Base-by-base conservation (phyloP, 2,329 filamentous ascomycete genomes). In the Colletotrichum trifolii region DNA sequence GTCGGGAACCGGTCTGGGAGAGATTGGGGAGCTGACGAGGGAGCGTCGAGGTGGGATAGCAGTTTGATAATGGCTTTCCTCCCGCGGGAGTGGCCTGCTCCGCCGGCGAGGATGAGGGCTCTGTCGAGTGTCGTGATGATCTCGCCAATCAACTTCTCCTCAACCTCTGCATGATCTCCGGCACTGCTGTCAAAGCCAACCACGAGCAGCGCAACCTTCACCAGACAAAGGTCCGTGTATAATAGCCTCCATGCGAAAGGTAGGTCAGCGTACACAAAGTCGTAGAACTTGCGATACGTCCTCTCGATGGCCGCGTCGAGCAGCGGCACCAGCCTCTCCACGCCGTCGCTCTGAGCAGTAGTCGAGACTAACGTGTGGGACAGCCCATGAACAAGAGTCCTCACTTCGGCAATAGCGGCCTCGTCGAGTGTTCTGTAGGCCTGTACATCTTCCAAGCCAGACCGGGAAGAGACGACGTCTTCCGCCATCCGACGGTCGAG, bases 101-200 rank as follows among this genome's bases (percentile, higher is more conserved):
- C 90, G 1, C 91, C 92, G 0, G 92, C 87, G 58, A 94, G 85
- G 49, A 97, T 92, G 48, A 96, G 77, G 0, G 91, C 89, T 75
- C 89, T 88, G 71, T 97, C 94, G 2, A 98, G 82, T 1, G 84
- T 78, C 57, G 84, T 83, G 39, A 97, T 85, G 2, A 91, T 81
- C 2, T 82, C 75, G 39, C 86, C 82, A 4, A 94, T 73, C 76
- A 39, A 70, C 34, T 66, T 54, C 35, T 71, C 69, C 7, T 69
- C 60, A 2, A 68, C 50, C 3, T 36, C 4, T 25, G 25, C 53
- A 4, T 46, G n/a, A 1, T 43, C 52, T 40, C 68, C 59, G 4
- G 50, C 10, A 3, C 11, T 8, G 10, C 34, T 11, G 35, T 36
- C 11, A 9, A 34, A 42, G 1, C 43, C 50, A 38, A 53, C 66